phyloP scores from a whole-genome alignment of 495 filamentous ascomycete genomes.

The Cetradonia linearis region DNA sequence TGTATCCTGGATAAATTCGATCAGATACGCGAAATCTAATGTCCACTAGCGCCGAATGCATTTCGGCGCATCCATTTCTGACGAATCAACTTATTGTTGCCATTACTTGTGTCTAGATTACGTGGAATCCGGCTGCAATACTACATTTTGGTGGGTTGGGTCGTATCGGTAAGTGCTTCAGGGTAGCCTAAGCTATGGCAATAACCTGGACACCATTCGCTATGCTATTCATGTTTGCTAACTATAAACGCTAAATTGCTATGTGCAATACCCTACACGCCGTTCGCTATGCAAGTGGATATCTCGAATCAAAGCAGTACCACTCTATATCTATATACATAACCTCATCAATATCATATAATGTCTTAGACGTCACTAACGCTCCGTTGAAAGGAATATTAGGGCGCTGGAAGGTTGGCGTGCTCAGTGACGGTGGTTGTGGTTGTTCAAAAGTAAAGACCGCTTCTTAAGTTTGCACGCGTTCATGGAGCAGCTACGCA shows the following conservation, averaged over 20 bases:
- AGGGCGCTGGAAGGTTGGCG: neutral
- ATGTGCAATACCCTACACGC: neutral
- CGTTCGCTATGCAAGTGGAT: neutral
- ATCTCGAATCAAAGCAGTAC: neutral
- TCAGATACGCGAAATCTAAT: neutral
- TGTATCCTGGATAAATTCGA: neutral
- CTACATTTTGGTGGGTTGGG: too few relatives aligned
- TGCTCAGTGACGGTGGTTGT: neutral
- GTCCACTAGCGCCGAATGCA: neutral
- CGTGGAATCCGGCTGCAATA: too few relatives aligned
- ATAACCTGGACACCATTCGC: neutral
- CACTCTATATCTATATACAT: slow-evolving; percentile 4
- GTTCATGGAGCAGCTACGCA: neutral
- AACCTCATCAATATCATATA: neutral
- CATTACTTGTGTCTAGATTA: neutral
- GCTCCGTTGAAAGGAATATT: neutral
- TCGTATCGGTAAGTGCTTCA: too few relatives aligned
- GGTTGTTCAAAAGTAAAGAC: neutral
- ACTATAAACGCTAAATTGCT: neutral
- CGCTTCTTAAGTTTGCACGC: neutral
- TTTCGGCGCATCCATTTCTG: neutral
- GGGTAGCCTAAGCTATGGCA: too few relatives aligned
- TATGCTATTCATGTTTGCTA: neutral
- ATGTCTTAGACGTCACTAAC: neutral
- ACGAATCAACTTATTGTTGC: neutral